Conservation (phyloP, 495 filamentous ascomycete species). For the Hyaloscypha bicolor region DNA sequence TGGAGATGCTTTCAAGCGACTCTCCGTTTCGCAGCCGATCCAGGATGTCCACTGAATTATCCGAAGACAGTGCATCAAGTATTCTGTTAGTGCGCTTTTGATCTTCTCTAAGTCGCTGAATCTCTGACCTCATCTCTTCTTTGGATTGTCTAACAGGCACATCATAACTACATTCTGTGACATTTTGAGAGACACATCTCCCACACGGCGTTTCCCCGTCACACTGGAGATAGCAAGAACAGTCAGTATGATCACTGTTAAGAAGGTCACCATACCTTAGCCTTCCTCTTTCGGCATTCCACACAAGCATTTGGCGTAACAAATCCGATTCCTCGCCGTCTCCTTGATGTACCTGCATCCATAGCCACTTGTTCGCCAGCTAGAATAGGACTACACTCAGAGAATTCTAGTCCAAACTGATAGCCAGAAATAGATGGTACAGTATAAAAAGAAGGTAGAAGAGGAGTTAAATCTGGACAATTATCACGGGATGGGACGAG, state of each 20-base stretch:
- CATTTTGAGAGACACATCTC: conserved; percentile 46
- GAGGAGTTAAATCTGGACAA: no score
- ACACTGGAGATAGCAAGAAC: conserved; percentile 36
- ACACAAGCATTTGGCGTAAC: conserved; percentile 56
- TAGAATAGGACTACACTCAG: no score
- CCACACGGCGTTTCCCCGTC: conserved; percentile 52
- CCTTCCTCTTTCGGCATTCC: conserved; percentile 55
- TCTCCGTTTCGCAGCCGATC: no score
- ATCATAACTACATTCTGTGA: conserved; percentile 49
- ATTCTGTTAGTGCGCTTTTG: background rate
- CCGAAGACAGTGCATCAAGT: background rate
- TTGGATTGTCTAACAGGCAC: conserved; percentile 54
- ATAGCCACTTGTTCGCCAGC: no score
- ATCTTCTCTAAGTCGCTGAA: conserved; percentile 48
- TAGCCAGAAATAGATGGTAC: no score
- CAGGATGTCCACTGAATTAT: no score
- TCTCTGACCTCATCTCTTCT: conserved; percentile 48
- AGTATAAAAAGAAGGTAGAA: no score
- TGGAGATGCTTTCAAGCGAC: no score
- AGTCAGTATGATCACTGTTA: background rate
- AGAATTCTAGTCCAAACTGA: no score
- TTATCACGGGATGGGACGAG: no score
- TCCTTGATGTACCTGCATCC: background rate
- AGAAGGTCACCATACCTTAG: conserved; percentile 41
- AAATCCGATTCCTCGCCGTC: conserved; percentile 36